Base-by-base conservation (phyloP, 768 basidiomycete species). In the Xerocomellus intermedius region DNA sequence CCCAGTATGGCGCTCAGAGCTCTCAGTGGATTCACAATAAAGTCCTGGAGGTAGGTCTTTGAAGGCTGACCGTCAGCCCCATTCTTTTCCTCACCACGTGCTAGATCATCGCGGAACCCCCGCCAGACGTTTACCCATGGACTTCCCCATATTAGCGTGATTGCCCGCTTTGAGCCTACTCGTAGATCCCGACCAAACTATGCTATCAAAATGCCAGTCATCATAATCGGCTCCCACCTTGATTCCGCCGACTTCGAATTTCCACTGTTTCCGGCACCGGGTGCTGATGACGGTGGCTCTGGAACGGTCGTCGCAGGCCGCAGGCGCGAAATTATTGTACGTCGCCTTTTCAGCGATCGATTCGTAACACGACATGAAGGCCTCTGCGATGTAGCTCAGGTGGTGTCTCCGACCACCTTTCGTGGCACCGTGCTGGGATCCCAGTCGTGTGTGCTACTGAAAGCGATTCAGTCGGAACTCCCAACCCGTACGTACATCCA, bases 231-330 rank as follows among this genome's bases (percentile, higher is more conserved):
- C 19, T 72, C 75, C 9, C 77, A 77, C 54, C 72, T 78, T 61
- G 77, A 78, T 53, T 77, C 73, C 7, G 74, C 75, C 59, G 78
- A 77, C 58, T 66, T 64, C 59, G 74, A 58, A 39, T 75, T 76
- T 0, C 70, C 73, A 3, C 68, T 62, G 36, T 75, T 76, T 38
- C 73, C 74, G 24, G 78, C 78, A 13, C 80, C 79, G 28, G 80
- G 81, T 46, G 77, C 76, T 0, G 79, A 81, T 48, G 80, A 80
- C 57, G 78, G 79, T 48, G 80, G 79, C 16, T 75, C 86, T 57
- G 89, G 89, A 58, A 80, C 78, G n/a, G 85, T 89, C 51, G 86
- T 62, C 50, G 13, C 48, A 41, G 1, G 54, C 62, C 19, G 44
- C 24, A 1, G 56, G 56, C 5, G 57, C 51, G 10, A 72, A 57